phyloP scores from a whole-genome alignment of 768 basidiomycete genomes.

The Boletus sensibilis region DNA sequence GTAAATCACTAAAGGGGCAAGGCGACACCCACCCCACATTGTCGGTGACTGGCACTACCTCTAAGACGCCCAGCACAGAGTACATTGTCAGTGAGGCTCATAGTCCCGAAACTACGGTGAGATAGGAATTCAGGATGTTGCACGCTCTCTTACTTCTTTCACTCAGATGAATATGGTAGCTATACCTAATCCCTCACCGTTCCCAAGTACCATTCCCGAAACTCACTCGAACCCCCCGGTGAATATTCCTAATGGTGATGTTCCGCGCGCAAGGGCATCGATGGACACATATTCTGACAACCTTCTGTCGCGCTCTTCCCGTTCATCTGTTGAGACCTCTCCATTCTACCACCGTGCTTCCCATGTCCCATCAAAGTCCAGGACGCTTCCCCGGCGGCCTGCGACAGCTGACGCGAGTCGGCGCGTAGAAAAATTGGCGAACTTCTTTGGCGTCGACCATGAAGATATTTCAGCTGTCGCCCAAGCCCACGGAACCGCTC shows the following conservation, averaged over 20 bases:
- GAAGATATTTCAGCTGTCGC: slow-evolving; percentile 3
- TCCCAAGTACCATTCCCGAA: background rate
- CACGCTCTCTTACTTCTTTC: background rate
- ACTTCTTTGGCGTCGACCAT: slow-evolving; percentile 17
- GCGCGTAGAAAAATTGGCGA: slow-evolving; percentile 15
- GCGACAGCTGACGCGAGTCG: slow-evolving; percentile 4
- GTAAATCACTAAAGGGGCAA: slow-evolving; percentile 29
- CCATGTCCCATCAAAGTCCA: background rate
- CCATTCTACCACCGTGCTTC: background rate
- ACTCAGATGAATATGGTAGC: background rate
- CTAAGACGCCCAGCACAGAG: background rate
- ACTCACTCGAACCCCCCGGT: background rate
- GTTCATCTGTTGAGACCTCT: background rate
- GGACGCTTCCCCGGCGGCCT: background rate
- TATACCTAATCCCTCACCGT: background rate
- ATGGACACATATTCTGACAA: background rate
- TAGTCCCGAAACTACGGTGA: slow-evolving; percentile 2
- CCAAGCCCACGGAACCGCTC: background rate
- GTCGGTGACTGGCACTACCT: background rate
- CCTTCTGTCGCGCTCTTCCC: background rate
- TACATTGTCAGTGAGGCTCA: background rate
- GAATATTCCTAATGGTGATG: background rate
- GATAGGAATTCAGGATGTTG: background rate
- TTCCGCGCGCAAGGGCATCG: background rate
- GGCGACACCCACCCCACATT: background rate